phyloP scores from a whole-genome alignment of 2,329 filamentous ascomycete species.

The Cladobotryum protrusum region DNA sequence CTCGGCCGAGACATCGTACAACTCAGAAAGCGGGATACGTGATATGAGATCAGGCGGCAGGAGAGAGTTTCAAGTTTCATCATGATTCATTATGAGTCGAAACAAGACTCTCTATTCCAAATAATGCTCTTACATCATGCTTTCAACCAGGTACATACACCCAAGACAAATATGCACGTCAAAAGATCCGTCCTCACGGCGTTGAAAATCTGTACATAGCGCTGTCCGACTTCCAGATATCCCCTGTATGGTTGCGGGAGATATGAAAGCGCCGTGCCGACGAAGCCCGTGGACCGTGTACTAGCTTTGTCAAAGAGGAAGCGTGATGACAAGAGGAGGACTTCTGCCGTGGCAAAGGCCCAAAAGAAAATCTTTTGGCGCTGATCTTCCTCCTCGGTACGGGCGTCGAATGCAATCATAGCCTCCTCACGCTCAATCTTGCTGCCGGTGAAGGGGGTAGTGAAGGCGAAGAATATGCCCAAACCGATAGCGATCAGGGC shows the following conservation, averaged over 20 bases:
- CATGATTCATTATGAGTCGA: neutral
- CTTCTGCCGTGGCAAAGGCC: conserved; percentile 73
- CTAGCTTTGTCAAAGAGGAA: conserved; percentile 62
- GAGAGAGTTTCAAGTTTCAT: neutral
- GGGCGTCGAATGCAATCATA: conserved; percentile 19
- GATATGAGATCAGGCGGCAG: no score
- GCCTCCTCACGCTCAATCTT: conserved; percentile 51
- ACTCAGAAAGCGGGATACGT: no score
- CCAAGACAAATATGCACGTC: conserved; percentile 70
- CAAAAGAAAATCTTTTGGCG: conserved; percentile 56
- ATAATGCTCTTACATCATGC: conserved; percentile 13
- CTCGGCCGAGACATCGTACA: no score
- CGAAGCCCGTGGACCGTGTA: conserved; percentile 52
- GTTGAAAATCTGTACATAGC: conserved; percentile 65
- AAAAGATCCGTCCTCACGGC: conserved; percentile 69
- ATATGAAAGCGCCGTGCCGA: conserved; percentile 58
- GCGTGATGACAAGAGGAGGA: conserved; percentile 63
- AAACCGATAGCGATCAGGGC: conserved; percentile 64
- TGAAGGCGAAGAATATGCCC: conserved; percentile 63
- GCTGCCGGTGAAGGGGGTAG: conserved; percentile 63
- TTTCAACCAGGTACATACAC: conserved; percentile 44
- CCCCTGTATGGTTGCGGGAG: conserved; percentile 58
- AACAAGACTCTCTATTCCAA: neutral
- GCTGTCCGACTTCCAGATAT: conserved; percentile 54
- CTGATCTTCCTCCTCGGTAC: conserved; percentile 24